Conservation (phyloP, 2,329 filamentous ascomycete species). For the Fusarium solani-melongenae region DNA sequence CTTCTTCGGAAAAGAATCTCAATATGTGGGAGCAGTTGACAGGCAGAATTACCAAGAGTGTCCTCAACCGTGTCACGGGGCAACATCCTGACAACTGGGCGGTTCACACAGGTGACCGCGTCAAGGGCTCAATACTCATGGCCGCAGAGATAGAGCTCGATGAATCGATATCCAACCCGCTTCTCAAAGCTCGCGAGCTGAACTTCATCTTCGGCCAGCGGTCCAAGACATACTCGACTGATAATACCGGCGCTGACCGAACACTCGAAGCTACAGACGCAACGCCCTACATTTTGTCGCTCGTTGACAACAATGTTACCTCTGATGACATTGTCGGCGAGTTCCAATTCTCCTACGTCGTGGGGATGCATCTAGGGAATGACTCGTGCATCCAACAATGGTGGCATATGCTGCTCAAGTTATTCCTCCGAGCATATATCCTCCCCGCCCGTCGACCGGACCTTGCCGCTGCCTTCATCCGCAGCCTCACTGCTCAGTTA, state of each 20-base stretch:
- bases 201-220: constrained; percentile 60
- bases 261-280: constrained; percentile 61
- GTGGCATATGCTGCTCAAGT: constrained; percentile 64
- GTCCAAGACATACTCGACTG: constrained; percentile 55
- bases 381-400: constrained; percentile 70
- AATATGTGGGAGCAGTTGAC: constrained; percentile 66
- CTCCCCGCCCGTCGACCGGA: constrained; percentile 56
- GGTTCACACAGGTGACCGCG: constrained; percentile 64
- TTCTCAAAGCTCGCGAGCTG: constrained; percentile 55
- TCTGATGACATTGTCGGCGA: constrained; percentile 66
- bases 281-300: constrained; percentile 57
- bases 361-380: constrained; percentile 68
- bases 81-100: constrained; percentile 58
- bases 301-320: constrained; percentile 48
- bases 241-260: constrained; percentile 50
- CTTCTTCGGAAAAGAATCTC: constrained; percentile 37
- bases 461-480: constrained; percentile 60
- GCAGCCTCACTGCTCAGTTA: constrained; percentile 65
- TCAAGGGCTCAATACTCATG: constrained; percentile 55
- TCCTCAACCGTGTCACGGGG: constrained; percentile 62
- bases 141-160: constrained; percentile 54
- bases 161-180: constrained; percentile 48
- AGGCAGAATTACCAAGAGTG: constrained; percentile 55
- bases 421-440: constrained; percentile 62
- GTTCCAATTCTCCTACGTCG: constrained; percentile 69